Conservation (phyloP, 2,329 filamentous ascomycete genomes). For the Spiromastix sp. region DNA sequence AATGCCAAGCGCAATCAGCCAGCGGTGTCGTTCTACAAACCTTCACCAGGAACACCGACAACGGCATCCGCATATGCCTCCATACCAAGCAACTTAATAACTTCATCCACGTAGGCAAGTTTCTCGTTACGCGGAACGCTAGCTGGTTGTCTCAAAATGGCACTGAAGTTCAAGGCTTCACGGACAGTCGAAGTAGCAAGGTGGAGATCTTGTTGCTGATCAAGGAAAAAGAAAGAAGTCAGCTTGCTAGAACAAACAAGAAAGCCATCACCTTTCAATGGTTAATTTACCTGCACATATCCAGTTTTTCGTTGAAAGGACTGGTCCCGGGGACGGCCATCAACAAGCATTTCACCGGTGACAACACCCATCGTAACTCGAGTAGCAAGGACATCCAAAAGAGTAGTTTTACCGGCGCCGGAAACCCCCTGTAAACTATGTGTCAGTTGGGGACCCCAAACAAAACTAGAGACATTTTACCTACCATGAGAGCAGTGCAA, state of each 20-base stretch:
- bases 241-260: no score
- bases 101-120: conserved; percentile 75
- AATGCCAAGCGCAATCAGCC: not conserved
- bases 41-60: conserved; percentile 82
- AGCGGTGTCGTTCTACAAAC: conserved; percentile 22
- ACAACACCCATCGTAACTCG: conserved; percentile 84
- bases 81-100: conserved; percentile 88
- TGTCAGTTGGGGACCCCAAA: conserved; percentile 15
- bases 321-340: conserved; percentile 57
- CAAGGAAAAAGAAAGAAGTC: no score
- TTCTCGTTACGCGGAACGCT: conserved; percentile 64
- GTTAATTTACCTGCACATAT: conserved; percentile 67
- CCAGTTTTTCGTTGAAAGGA: conserved; percentile 80
- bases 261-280: no score
- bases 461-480: not conserved
- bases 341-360: conserved; percentile 71
- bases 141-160: conserved; percentile 71
- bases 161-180: conserved; percentile 79
- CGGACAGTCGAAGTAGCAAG: conserved; percentile 74
- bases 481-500: conserved; percentile 72
- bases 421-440: conserved; percentile 51
- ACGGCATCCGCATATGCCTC: conserved; percentile 79
- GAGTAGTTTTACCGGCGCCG: conserved; percentile 83
- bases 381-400: conserved; percentile 75
- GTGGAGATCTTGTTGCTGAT: conserved; percentile 78